phyloP scores from a whole-genome alignment of 345 rosid genomes.

The Hibiscus syriacus region DNA sequence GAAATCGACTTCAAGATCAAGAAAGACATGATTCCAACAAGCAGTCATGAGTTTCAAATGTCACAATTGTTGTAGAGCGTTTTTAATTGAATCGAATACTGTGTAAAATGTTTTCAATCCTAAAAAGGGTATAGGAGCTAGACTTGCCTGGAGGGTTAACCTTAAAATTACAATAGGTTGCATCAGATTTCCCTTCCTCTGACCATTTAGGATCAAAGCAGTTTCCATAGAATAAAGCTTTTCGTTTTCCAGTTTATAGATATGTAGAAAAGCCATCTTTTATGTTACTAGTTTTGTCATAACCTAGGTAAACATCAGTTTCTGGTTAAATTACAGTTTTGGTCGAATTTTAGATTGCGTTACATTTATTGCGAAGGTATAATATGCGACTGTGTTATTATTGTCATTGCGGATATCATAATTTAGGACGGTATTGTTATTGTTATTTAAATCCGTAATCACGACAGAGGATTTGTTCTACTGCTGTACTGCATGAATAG shows the following conservation, averaged over 20 bases:
- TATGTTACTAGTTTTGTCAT: neutral
- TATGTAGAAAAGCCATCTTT: neutral
- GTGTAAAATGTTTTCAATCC: neutral
- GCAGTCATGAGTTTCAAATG: neutral
- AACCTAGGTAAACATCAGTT: neutral
- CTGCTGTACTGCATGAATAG: too few relatives aligned
- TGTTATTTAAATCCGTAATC: too few relatives aligned
- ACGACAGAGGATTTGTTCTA: too few relatives aligned
- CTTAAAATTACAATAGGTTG: neutral
- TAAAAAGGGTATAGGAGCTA: neutral
- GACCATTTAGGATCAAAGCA: neutral
- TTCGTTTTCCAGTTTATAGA: neutral
- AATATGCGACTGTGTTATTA: too few relatives aligned
- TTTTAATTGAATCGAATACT: neutral
- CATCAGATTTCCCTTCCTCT: neutral
- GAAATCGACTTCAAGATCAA: slow-evolving; percentile 8
- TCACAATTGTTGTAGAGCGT: neutral
- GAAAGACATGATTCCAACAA: neutral
- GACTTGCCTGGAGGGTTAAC: neutral
- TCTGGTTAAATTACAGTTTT: too few relatives aligned
- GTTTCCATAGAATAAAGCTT: neutral
- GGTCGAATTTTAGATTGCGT: too few relatives aligned
- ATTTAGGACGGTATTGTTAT: too few relatives aligned
- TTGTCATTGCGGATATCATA: too few relatives aligned
- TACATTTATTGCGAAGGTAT: too few relatives aligned